A percentile compares a stretch with the other conserved stretches of the same genome.
Conservation (phyloP, 2,329 filamentous ascomycete genomes). For the Pyrenochaeta sp. region DNA sequence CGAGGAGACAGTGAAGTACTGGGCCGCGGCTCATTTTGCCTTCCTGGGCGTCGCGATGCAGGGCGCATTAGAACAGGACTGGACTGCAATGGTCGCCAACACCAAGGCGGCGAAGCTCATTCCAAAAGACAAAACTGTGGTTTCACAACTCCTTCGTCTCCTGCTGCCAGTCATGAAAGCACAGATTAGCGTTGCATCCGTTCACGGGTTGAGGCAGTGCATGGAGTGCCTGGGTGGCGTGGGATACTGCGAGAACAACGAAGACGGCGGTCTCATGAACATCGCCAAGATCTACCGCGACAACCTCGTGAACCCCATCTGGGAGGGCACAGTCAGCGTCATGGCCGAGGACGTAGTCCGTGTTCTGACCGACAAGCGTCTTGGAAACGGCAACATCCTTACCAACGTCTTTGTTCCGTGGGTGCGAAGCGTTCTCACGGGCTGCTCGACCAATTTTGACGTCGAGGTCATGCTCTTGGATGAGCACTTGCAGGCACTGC, state of each 20-base stretch:
- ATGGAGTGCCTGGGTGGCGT: slow-evolving; percentile 73
- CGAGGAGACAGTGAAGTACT: slow-evolving; percentile 63
- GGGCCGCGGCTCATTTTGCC: slow-evolving; percentile 63
- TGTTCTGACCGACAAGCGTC: slow-evolving; percentile 48
- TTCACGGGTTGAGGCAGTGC: slow-evolving; percentile 60
- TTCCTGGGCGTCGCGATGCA: slow-evolving; percentile 64
- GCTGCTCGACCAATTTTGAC: slow-evolving; percentile 11
- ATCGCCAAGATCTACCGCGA: slow-evolving; percentile 72
- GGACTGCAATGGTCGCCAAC: slow-evolving; percentile 28
- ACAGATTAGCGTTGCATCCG: slow-evolving; percentile 31
- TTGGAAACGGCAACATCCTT: slow-evolving; percentile 32
- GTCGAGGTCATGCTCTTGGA: slow-evolving; percentile 16
- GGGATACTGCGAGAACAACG: slow-evolving; percentile 69
- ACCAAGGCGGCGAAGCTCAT: slow-evolving; percentile 30
- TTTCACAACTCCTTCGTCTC: slow-evolving; percentile 26
- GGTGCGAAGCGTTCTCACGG: slow-evolving; percentile 16
- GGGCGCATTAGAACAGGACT: slow-evolving; percentile 60
- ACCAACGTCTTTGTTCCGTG: slow-evolving; percentile 27
- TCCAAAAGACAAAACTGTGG: slow-evolving; percentile 22
- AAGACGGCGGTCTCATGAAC: slow-evolving; percentile 66
- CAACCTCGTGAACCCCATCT: slow-evolving; percentile 69
- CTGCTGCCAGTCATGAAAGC: slow-evolving; percentile 37
- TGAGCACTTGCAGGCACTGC: slow-evolving; percentile 15
- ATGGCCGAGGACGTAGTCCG: slow-evolving; percentile 63
- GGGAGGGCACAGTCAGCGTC: slow-evolving; percentile 78